These are phyloP conservation scores for Meira nashicola DNA, from an alignment of 1,284 basidiomycete genomes.

Conservation along the genomic window DNA sequence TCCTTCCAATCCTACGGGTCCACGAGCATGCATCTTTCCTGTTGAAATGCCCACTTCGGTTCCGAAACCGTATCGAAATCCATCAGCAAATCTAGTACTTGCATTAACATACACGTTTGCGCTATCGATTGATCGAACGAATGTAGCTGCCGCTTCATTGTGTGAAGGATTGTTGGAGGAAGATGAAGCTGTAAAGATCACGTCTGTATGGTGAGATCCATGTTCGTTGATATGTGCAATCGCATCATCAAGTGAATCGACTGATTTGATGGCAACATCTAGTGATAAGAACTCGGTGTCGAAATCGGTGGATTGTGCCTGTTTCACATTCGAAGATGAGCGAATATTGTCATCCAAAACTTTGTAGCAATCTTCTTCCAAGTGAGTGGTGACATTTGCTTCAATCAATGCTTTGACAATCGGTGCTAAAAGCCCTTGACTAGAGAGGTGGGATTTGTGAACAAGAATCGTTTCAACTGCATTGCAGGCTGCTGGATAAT, in stretches of 20 bases:
- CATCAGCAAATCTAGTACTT: conserved; percentile 91
- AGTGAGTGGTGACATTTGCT: conserved; percentile 70
- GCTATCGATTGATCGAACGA: conserved; percentile 81
- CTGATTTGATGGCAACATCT: conserved; percentile 64
- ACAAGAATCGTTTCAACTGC: conserved; percentile 83
- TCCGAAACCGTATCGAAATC: conserved; percentile 93
- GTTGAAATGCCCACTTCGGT: conserved; percentile 98
- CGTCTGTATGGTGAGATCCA: conserved; percentile 91
- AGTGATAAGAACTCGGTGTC: conserved; percentile 69
- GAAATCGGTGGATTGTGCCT: conserved; percentile 62
- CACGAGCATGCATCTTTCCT: conserved; percentile 89
- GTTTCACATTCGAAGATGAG: conserved; percentile 38
- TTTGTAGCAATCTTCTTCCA: conserved; percentile 59
- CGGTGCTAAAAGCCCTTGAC: conserved; percentile 64
- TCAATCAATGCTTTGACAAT: conserved; percentile 69
- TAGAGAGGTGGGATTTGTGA: conserved; percentile 59
- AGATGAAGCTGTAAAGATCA: conserved; percentile 79
- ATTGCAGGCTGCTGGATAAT: conserved; percentile 97
- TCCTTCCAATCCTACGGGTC: conserved; percentile 92
- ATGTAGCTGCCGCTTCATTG: conserved; percentile 61
- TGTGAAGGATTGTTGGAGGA: conserved; percentile 2
- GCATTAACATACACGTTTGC: conserved; percentile 93
- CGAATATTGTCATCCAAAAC: conserved; percentile 47
- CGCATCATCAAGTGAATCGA: conserved; percentile 68
- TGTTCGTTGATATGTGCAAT: conserved; percentile 86